These are phyloP conservation scores for Penicillium hordei DNA, from an alignment of 2,329 filamentous ascomycete genomes.

Conservation along the genomic window DNA sequence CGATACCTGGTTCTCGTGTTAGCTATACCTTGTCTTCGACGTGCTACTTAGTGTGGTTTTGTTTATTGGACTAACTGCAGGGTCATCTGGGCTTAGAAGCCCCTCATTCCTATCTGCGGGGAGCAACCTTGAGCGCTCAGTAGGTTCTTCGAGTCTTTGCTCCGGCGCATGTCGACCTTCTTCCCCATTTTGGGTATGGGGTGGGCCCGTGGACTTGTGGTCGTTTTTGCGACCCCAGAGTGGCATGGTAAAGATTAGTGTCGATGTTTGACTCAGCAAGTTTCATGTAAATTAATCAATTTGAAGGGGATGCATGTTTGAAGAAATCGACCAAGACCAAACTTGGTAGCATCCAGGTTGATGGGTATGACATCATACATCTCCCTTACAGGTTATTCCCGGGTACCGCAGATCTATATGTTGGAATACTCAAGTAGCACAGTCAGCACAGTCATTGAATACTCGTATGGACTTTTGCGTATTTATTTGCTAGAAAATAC, in stretches of 20 bases:
- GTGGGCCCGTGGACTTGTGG: not conserved
- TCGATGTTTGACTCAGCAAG: not conserved
- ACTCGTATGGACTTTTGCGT: not conserved
- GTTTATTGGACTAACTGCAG: constrained; percentile 16
- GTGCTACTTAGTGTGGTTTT: not conserved
- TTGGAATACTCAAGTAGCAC: not conserved
- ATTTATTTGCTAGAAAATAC: not conserved
- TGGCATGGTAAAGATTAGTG: constrained; percentile 11
- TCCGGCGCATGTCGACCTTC: constrained; percentile 6
- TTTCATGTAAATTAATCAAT: not conserved
- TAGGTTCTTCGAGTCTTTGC: constrained; percentile 26
- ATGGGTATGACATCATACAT: constrained; percentile 11
- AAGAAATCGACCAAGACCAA: not conserved
- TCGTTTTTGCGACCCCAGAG: constrained; percentile 16
- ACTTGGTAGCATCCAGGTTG: not conserved
- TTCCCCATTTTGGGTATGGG: not conserved
- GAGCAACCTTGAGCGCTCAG: constrained; percentile 25
- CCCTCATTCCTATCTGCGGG: constrained; percentile 11
- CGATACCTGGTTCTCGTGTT: constrained; percentile 54
- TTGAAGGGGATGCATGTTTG: not conserved
- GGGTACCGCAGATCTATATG: not conserved
- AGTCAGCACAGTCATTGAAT: not conserved
- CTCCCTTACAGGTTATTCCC: not conserved
- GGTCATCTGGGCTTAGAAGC: constrained; percentile 25
- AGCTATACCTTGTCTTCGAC: not conserved